Evolutionary conservation across 2,329 filamentous ascomycete genomes (phyloP), one percentile per base, ranked within the genome.

Genomic region (Tolypocladium inflatum): DNA sequence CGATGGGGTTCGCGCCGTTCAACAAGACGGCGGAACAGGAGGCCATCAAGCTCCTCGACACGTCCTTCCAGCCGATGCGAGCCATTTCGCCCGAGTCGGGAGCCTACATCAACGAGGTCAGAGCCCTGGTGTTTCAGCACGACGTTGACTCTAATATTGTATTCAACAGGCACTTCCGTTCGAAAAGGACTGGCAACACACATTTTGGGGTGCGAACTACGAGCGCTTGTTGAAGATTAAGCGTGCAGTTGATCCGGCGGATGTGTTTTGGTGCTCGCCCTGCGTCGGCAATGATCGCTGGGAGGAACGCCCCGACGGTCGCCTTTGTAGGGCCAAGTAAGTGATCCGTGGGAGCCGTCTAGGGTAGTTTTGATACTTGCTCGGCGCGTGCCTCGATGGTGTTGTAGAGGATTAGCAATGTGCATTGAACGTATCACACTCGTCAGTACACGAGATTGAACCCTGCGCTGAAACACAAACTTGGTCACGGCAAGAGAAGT

Each of bases 131-230:
- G 35, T 5, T 26, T 26, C 10, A 17, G 15, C 45, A 33, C 3
- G 23, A 17, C 7, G 19, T 38, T 55, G 2, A 26, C 2, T 3
- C 2, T 1, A 0, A 26, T 1, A 15, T 26, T 30, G 53, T 42
- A 0, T 0, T 0, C 2, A 0, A 5, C 17, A 76, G 74, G 74
- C 72, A 1, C 66, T 70, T 2, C 68, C 68, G 0, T 70, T 65
- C 19, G 73, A 75, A 15, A 66, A 68, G 2, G 61, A 75, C 23
- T 76, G 72, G 66, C 71, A 74, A 43, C 64, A 67, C 9, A 67
- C 69, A 0, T 79, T 77, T 60, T 79, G 75, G 74, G 75, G 74
- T 0, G 63, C 64, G 15, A 79, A 81, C 53, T 81, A 81, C 60
- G 63, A 70, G 19, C 69, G 70, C 2, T 65, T 82, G 4, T 61